These are phyloP conservation scores for Starmera dryadoides DNA, from an alignment of 805 yeast genomes.

Conservation along the genomic window DNA sequence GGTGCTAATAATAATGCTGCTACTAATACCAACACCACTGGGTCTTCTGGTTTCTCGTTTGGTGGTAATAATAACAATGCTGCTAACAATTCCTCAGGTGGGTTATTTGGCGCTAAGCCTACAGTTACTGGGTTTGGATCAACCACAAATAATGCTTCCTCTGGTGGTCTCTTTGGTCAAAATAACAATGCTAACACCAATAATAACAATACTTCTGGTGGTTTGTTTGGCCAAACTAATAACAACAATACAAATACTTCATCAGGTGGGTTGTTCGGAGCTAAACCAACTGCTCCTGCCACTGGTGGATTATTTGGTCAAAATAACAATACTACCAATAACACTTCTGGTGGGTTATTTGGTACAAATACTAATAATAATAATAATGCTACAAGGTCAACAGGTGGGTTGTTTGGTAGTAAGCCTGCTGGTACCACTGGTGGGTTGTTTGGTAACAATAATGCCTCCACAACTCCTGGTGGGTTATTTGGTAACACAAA, in stretches of 20 bases:
- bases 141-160: slow-evolving; percentile 20
- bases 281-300: slow-evolving; percentile 6
- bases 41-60: slow-evolving; percentile 8
- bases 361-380: slow-evolving; percentile 20
- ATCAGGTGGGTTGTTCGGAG: slow-evolving; percentile 21
- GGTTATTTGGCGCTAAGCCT: slow-evolving; percentile 19
- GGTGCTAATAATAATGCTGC: not conserved
- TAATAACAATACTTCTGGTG: slow-evolving; percentile 20
- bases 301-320: slow-evolving; percentile 15
- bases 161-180: slow-evolving; percentile 32
- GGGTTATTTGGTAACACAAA: slow-evolving; percentile 24
- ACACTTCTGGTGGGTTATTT: slow-evolving; percentile 28
- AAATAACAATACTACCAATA: slow-evolving; percentile 2
- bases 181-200: slow-evolving; percentile 19
- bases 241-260: slow-evolving; percentile 3
- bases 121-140: slow-evolving; percentile 20
- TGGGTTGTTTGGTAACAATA: slow-evolving; percentile 31
- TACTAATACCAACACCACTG: slow-evolving; percentile 5
- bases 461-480: slow-evolving; percentile 13
- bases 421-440: slow-evolving; percentile 18
- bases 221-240: slow-evolving; percentile 14
- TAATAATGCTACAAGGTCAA: slow-evolving; percentile 9
- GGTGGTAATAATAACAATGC: slow-evolving; percentile 3
- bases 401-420: slow-evolving; percentile 1
- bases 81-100: slow-evolving; percentile 10